Evolutionary conservation across 2,329 filamentous ascomycete species (phyloP).

Genomic region (Aaosphaeria pasadenensis): DNA sequence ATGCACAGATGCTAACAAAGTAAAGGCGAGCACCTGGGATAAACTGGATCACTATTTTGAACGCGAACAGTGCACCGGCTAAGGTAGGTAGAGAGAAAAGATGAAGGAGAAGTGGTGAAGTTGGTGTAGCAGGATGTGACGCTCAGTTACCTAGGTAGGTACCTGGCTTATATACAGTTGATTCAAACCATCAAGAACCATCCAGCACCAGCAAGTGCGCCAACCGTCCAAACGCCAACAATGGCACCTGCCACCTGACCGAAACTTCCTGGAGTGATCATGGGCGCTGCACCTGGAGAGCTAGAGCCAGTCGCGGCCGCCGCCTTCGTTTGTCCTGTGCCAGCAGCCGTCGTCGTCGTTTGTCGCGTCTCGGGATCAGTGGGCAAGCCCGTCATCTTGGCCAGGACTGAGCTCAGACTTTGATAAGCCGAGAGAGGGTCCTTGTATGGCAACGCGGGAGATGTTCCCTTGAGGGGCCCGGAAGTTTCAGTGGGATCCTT

Average conservation of each 20-base stretch:
- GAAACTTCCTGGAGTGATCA: background rate
- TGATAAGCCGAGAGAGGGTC: background rate
- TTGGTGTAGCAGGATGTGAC: no score
- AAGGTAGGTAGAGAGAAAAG: no score
- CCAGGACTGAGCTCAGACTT: constrained; percentile 2
- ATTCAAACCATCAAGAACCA: constrained; percentile 2
- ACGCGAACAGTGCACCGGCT: no score
- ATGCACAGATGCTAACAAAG: no score
- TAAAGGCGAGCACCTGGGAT: no score
- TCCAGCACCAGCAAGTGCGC: constrained; percentile 7
- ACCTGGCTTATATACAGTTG: background rate
- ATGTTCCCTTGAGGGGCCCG: background rate
- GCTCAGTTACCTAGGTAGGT: background rate
- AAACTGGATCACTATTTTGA: no score
- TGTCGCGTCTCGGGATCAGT: background rate
- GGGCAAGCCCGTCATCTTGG: constrained; percentile 1
- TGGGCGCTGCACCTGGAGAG: constrained; percentile 1
- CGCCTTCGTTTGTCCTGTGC: background rate
- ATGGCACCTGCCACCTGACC: constrained; percentile 1
- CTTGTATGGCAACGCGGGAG: background rate
- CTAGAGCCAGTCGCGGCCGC: background rate
- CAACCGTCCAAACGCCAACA: constrained; percentile 3
- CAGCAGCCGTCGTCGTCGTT: background rate
- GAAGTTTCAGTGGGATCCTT: background rate
- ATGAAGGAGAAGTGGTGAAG: no score